A percentile compares a stretch with the other conserved stretches of the same genome.
Conservation (phyloP, 768 basidiomycete species). For the Fomitopsis pulvina region DNA sequence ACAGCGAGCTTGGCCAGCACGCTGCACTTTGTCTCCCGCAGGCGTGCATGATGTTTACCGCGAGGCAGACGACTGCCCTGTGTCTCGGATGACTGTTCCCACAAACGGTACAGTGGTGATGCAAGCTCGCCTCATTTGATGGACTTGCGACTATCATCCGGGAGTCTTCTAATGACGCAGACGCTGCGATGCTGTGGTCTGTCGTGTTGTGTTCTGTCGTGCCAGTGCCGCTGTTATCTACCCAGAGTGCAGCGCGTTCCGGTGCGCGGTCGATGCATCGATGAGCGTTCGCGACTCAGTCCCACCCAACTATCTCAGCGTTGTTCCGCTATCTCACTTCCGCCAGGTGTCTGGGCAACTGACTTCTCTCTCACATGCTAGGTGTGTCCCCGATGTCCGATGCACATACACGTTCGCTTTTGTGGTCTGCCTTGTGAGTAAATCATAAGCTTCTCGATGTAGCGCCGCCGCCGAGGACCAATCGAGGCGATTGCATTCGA, state of each 20-base stretch:
- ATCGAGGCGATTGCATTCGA: too few relatives aligned
- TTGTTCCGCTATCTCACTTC: too few relatives aligned
- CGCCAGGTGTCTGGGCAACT: too few relatives aligned
- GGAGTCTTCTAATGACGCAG: not conserved
- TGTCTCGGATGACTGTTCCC: not conserved
- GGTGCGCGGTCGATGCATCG: not conserved
- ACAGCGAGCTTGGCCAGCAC: slow-evolving; percentile 2
- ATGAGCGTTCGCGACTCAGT: not conserved
- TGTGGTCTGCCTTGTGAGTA: too few relatives aligned
- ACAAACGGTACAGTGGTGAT: not conserved
- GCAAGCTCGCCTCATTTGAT: not conserved
- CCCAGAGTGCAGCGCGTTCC: not conserved
- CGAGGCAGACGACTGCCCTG: not conserved
- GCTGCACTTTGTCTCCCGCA: not conserved
- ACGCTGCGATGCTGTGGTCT: not conserved
- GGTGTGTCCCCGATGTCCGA: too few relatives aligned
- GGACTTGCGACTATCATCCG: not conserved
- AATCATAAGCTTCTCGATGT: too few relatives aligned
- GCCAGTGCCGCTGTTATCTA: not conserved
- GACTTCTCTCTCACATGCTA: too few relatives aligned
- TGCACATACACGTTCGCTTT: too few relatives aligned
- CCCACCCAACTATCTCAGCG: not conserved
- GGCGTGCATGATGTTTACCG: not conserved
- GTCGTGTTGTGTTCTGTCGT: not conserved
- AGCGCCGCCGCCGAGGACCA: too few relatives aligned